These are phyloP conservation scores for Komagataella pastoris DNA, from an alignment of 805 yeast species.

Conservation along the genomic window DNA sequence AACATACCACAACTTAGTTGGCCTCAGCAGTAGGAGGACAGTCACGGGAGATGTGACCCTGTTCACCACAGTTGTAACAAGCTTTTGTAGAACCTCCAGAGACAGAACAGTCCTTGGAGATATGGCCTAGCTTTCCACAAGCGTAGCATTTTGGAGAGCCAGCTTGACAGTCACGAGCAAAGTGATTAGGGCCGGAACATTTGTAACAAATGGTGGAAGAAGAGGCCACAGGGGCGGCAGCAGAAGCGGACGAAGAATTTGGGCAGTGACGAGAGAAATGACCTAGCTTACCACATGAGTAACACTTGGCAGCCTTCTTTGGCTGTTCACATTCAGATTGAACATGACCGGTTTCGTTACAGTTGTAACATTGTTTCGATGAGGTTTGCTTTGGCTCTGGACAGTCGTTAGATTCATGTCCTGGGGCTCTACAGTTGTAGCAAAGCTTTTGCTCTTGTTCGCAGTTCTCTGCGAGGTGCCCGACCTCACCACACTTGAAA, in stretches of 20 bases:
- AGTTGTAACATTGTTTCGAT: slow-evolving; percentile 77
- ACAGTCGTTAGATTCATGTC: slow-evolving; percentile 83
- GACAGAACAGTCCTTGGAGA: slow-evolving; percentile 69
- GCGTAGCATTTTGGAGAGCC: slow-evolving; percentile 73
- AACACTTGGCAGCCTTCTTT: slow-evolving; percentile 55
- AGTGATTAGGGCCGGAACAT: slow-evolving; percentile 89
- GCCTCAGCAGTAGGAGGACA: slow-evolving; percentile 21
- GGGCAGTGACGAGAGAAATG: slow-evolving; percentile 74
- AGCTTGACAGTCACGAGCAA: slow-evolving; percentile 80
- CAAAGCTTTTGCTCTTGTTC: slow-evolving; percentile 75
- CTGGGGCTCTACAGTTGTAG: slow-evolving; percentile 85
- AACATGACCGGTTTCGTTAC: slow-evolving; percentile 85
- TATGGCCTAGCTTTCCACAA: slow-evolving; percentile 85
- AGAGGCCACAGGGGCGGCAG: slow-evolving; percentile 9
- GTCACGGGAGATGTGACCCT: slow-evolving; percentile 84
- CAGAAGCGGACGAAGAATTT: slow-evolving; percentile 22
- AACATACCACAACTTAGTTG: background rate
- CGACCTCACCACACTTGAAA: slow-evolving; percentile 86
- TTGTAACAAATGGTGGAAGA: slow-evolving; percentile 51
- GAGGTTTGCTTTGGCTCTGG: slow-evolving; percentile 78
- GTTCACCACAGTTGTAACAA: slow-evolving; percentile 62
- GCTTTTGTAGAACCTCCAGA: slow-evolving; percentile 41
- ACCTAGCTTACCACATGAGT: slow-evolving; percentile 66
- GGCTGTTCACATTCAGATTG: slow-evolving; percentile 70
- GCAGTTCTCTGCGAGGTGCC: slow-evolving; percentile 85